phyloP scores from a whole-genome alignment of 176 grass and related monocot genomes.

The Dendrocalamus sinicus region DNA sequence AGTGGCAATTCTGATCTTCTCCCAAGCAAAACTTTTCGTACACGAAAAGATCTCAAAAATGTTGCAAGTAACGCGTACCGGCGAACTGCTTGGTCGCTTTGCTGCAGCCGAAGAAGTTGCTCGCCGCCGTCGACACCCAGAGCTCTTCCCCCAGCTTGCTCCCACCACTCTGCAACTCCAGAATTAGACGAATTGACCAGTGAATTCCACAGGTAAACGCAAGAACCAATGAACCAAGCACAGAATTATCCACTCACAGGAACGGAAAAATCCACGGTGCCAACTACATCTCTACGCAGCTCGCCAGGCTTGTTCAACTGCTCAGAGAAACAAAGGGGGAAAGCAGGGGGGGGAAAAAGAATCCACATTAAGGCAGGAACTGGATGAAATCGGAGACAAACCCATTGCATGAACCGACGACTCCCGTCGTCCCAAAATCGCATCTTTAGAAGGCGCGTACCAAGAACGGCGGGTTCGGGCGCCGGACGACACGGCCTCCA shows the following conservation, averaged over 20 bases:
- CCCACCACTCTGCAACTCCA: constrained; percentile 61
- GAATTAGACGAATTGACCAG: constrained; percentile 23
- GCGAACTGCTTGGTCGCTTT: constrained; percentile 63
- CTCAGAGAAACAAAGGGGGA: constrained; percentile 29
- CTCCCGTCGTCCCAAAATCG: constrained; percentile 12
- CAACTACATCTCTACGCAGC: constrained; percentile 56
- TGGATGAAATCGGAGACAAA: constrained; percentile 27
- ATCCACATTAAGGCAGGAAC: constrained; percentile 32
- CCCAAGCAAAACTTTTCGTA: constrained; percentile 11
- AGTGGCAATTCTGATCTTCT: constrained; percentile 19
- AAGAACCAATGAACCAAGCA: constrained; percentile 1
- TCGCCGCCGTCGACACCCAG: constrained; percentile 69
- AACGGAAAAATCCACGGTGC: constrained; percentile 60
- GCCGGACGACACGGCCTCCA: constrained; percentile 25
- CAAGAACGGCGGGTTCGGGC: constrained; percentile 49
- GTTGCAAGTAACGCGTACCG: constrained; percentile 42
- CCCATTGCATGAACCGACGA: neutral
- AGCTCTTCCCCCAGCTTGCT: constrained; percentile 56
- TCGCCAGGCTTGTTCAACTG: constrained; percentile 79
- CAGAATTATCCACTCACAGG: constrained; percentile 52
- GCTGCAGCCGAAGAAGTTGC: constrained; percentile 80
- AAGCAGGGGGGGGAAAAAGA: neutral
- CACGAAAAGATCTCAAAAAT: constrained; percentile 20
- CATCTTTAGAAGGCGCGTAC: constrained; percentile 34
- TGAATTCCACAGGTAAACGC: constrained; percentile 16